phyloP scores from a whole-genome alignment of 1,139 yeast genomes.

The Geotrichum histeridarum region DNA sequence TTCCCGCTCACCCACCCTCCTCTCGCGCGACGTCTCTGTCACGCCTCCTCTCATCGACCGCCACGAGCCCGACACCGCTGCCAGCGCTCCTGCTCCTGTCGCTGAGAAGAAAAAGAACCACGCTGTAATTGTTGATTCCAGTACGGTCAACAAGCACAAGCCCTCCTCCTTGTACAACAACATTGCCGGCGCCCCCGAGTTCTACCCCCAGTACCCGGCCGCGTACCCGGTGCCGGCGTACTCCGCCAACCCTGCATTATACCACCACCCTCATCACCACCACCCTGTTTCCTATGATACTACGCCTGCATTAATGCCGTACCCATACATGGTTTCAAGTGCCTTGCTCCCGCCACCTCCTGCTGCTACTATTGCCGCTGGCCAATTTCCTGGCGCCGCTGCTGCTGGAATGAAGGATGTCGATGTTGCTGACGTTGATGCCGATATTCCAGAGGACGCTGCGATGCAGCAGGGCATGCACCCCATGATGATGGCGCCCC shows the following conservation, averaged over 20 bases:
- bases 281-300: conserved; percentile 9
- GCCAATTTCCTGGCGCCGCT: neutral
- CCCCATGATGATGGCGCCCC: conserved; percentile 6
- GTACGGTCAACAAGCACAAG: conserved; percentile 13
- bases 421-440: neutral
- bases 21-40: conserved; percentile 14
- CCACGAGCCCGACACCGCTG: neutral
- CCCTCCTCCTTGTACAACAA: neutral
- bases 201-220: conserved; percentile 3
- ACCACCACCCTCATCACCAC: neutral
- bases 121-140: conserved; percentile 15
- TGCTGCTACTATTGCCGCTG: neutral
- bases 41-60: conserved; percentile 15
- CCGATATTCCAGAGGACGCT: neutral
- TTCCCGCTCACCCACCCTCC: conserved; percentile 12
- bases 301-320: conserved; percentile 11
- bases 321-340: conserved; percentile 3
- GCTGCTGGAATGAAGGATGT: neutral
- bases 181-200: conserved; percentile 1
- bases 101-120: neutral
- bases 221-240: conserved; percentile 4
- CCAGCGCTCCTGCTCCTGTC: too few relatives aligned
- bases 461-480: conserved; percentile 4
- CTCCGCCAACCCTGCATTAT: conserved; percentile 14
- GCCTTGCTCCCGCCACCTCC: neutral